Percentiles rank a stretch among this genome's conserved stretches.
Evolutionary conservation across 768 basidiomycete genomes (phyloP).

Genomic region (Lactifluus pinguis): DNA sequence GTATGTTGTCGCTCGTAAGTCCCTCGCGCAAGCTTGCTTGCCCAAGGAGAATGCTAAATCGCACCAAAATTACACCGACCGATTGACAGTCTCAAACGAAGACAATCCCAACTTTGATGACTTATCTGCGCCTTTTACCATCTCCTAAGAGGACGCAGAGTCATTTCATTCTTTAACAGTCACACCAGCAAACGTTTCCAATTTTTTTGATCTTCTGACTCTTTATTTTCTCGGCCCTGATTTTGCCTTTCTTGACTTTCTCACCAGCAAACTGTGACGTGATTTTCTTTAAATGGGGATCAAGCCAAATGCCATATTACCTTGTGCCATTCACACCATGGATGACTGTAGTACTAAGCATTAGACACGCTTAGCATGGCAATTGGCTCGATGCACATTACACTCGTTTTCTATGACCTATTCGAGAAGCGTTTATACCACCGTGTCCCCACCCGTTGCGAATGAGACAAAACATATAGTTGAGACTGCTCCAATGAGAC

Average conservation of each 20-base stretch:
- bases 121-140: slow-evolving; percentile 24
- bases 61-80: not conserved
- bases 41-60: not conserved
- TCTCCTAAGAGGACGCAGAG: slow-evolving; percentile 2
- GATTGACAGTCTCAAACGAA: slow-evolving; percentile 27
- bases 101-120: slow-evolving; percentile 37
- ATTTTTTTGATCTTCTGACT: not conserved
- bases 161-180: not conserved
- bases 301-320: not conserved
- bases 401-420: not conserved
- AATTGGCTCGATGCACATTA: slow-evolving; percentile 2
- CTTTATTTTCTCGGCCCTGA: not conserved
- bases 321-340: slow-evolving; percentile 4
- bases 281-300: too few species aligned
- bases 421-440: too few species aligned
- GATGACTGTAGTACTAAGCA: not conserved
- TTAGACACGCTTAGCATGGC: not conserved
- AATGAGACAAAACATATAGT: not conserved
- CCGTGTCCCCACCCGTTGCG: too few species aligned
- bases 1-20: slow-evolving; percentile 12
- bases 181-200: not conserved
- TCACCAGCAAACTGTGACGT: too few species aligned
- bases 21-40: not conserved
- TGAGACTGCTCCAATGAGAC: too few species aligned
- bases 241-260: not conserved